A percentile compares a stretch with the other conserved stretches of the same genome.
Conservation (phyloP, 2,329 filamentous ascomycete genomes). For the Monosporascus ibericus region DNA sequence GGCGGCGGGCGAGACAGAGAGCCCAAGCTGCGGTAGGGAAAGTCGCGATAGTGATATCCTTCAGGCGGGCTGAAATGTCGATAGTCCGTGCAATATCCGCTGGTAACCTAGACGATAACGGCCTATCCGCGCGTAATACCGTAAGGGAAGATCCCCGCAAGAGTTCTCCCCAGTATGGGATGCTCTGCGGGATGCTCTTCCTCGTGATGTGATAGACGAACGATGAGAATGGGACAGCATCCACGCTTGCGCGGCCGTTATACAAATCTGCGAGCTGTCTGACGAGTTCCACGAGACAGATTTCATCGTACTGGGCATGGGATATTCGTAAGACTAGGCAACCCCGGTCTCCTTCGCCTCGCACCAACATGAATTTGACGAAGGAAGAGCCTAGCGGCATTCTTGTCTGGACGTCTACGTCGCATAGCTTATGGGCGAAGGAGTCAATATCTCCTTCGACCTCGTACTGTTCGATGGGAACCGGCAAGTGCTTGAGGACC, state of each 20-base stretch:
- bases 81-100: constrained; percentile 36
- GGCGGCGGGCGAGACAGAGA: constrained; percentile 51
- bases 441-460: constrained; percentile 43
- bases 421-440: constrained; percentile 48
- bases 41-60: constrained; percentile 56
- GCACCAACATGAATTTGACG: constrained; percentile 52
- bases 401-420: constrained; percentile 47
- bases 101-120: constrained; percentile 30
- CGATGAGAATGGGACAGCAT: constrained; percentile 37
- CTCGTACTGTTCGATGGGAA: constrained; percentile 45
- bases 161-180: constrained; percentile 56
- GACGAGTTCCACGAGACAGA: constrained; percentile 57
- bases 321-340: constrained; percentile 57
- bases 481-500: constrained; percentile 48
- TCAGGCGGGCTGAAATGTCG: constrained; percentile 40
- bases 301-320: constrained; percentile 65
- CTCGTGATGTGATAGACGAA: constrained; percentile 38
- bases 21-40: constrained; percentile 65
- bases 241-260: constrained; percentile 22
- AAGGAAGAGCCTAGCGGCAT: constrained; percentile 55
- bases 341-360: constrained; percentile 27
- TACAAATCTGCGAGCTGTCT: constrained; percentile 53
- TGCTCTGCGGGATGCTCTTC: constrained; percentile 39
- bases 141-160: constrained; percentile 50
- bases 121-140: constrained; percentile 31